These are phyloP conservation scores for Cordyceps pruinosa DNA, from an alignment of 2,329 filamentous ascomycete genomes.

Conservation along the genomic window DNA sequence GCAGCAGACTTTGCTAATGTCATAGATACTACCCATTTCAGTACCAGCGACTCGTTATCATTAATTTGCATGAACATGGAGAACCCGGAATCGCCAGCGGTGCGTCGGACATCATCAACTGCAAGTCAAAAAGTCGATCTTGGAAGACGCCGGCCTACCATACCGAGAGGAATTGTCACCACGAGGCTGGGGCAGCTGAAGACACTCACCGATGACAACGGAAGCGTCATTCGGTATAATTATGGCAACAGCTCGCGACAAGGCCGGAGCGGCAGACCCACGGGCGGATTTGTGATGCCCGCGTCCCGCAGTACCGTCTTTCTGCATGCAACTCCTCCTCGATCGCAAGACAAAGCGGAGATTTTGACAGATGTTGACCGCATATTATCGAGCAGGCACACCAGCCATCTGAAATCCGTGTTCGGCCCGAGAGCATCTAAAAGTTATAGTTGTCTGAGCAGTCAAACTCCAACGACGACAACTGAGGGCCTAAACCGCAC, in stretches of 20 bases:
- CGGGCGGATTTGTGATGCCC: constrained; percentile 15
- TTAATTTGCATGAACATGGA: constrained; percentile 3
- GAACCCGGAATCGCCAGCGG: not conserved
- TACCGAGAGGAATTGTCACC: constrained; percentile 4
- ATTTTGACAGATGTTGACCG: not conserved
- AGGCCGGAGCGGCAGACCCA: constrained; percentile 13
- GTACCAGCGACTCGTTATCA: not conserved
- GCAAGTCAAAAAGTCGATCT: not conserved
- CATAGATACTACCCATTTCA: not conserved
- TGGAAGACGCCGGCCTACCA: not conserved
- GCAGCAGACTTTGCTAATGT: not conserved
- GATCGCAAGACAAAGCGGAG: not conserved
- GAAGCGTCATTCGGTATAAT: not conserved
- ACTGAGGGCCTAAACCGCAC: not conserved
- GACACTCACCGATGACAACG: not conserved
- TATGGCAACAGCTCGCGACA: constrained; percentile 19
- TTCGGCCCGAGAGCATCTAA: not conserved
- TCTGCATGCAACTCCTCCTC: not conserved
- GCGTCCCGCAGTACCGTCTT: constrained; percentile 11
- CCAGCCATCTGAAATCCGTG: not conserved
- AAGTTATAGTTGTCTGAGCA: not conserved
- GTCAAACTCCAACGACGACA: not conserved
- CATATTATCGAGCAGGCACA: not conserved
- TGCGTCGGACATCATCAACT: not conserved
- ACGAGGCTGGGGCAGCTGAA: constrained; percentile 6